A percentile compares a stretch with the other conserved stretches of the same genome.
phyloP scores from a whole-genome alignment of 768 basidiomycete genomes.

The Auricularia heimuer region DNA sequence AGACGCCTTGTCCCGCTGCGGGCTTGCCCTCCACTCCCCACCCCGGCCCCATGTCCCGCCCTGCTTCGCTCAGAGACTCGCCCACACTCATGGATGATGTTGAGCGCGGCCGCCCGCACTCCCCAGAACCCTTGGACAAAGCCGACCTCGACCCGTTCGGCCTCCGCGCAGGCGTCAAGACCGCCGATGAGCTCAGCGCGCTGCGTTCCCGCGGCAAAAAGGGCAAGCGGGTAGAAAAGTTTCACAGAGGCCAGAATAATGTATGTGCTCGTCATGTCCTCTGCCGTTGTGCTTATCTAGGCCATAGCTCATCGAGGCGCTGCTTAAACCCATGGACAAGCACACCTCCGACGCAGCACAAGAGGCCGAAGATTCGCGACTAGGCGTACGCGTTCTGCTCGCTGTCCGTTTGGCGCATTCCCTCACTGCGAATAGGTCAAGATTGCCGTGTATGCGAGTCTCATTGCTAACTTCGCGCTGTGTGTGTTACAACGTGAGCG shows the following conservation, averaged over 20 bases:
- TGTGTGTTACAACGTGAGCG: constrained; percentile 60
- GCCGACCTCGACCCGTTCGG: constrained; percentile 49
- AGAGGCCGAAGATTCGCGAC: constrained; percentile 53
- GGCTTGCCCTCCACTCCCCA: not conserved
- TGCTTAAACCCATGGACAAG: constrained; percentile 85
- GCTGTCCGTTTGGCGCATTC: not conserved
- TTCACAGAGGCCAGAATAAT: constrained; percentile 64
- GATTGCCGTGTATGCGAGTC: constrained; percentile 77
- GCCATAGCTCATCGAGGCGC: constrained; percentile 65
- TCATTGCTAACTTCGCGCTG: constrained; percentile 65
- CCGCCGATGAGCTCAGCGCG: constrained; percentile 52
- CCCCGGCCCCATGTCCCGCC: not conserved
- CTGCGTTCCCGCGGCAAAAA: constrained; percentile 46
- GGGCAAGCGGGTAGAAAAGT: constrained; percentile 55
- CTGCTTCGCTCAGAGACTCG: not conserved
- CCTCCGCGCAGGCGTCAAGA: constrained; percentile 49
- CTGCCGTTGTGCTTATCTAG: constrained; percentile 7
- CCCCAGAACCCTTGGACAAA: not conserved
- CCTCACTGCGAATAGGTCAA: constrained; percentile 46
- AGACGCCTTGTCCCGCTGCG: not conserved
- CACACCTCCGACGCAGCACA: constrained; percentile 74
- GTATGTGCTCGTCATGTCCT: constrained; percentile 28
- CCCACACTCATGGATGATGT: not conserved
- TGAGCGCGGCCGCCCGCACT: not conserved
- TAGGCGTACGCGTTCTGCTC: constrained; percentile 35